phyloP scores from a whole-genome alignment of 1,284 basidiomycete species.

The Stygiomarasmius scandens region DNA sequence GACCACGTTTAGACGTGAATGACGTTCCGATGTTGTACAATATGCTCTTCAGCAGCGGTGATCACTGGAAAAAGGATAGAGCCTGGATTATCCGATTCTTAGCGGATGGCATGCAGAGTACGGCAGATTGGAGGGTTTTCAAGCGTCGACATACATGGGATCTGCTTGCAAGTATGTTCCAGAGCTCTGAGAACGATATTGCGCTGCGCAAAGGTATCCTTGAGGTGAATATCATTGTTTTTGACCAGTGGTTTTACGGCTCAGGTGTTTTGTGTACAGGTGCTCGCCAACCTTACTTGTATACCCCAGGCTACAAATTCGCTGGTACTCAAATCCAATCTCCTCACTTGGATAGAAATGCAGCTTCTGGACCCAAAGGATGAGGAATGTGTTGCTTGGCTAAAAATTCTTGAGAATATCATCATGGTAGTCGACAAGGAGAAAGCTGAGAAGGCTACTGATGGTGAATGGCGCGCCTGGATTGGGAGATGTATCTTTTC shows the following conservation, averaged over 20 bases:
- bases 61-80: slow-evolving; percentile 79
- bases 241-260: too few species aligned
- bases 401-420: slow-evolving; percentile 73
- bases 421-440: slow-evolving; percentile 46
- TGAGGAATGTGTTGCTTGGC: slow-evolving; percentile 63
- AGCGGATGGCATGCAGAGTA: slow-evolving; percentile 74
- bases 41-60: slow-evolving; percentile 81
- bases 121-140: slow-evolving; percentile 81
- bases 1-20: slow-evolving; percentile 69
- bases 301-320: slow-evolving; percentile 68
- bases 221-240: slow-evolving; percentile 62
- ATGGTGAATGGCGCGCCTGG: slow-evolving; percentile 57
- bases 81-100: slow-evolving; percentile 88
- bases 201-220: slow-evolving; percentile 60
- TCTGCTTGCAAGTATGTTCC: slow-evolving; percentile 80
- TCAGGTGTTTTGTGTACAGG: slow-evolving; percentile 46
- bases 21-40: slow-evolving; percentile 88
- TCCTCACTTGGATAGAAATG: slow-evolving; percentile 81
- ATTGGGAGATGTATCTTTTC: slow-evolving; percentile 54
- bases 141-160: slow-evolving; percentile 88
- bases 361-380: slow-evolving; percentile 49
- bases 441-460: slow-evolving; percentile 53
- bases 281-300: slow-evolving; percentile 72
- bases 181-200: slow-evolving; percentile 59
- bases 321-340: slow-evolving; percentile 66